Conservation (phyloP, 2,329 filamentous ascomycete genomes). For the Talaromyces pinophilus region DNA sequence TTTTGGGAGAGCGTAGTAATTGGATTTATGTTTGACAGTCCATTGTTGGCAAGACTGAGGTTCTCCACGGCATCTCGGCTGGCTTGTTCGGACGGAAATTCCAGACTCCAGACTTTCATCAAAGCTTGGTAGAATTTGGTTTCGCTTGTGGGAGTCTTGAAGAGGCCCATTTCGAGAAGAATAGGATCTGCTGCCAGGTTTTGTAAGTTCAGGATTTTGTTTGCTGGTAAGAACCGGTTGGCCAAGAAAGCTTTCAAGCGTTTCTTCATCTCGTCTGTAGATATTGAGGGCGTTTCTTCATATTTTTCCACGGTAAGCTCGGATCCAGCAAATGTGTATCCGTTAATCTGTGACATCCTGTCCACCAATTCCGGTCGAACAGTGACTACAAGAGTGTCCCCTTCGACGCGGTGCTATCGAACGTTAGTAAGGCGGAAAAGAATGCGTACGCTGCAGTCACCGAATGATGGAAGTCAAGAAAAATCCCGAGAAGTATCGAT, state of each 20-base stretch:
- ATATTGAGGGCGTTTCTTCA: slow-evolving; percentile 38
- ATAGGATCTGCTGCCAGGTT: slow-evolving; percentile 70
- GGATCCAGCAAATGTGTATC: slow-evolving; percentile 67
- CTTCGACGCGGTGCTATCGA: slow-evolving; percentile 68
- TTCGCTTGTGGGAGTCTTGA: slow-evolving; percentile 68
- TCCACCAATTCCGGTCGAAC: slow-evolving; percentile 65
- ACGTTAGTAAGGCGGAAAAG: slow-evolving; percentile 65
- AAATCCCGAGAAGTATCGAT: slow-evolving; percentile 36
- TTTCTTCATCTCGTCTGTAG: slow-evolving; percentile 62
- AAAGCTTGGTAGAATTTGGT: slow-evolving; percentile 90
- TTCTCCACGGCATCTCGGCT: slow-evolving; percentile 78
- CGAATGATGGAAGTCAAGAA: slow-evolving; percentile 39
- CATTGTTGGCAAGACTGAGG: slow-evolving; percentile 79
- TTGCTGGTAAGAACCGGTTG: slow-evolving; percentile 68
- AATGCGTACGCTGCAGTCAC: slow-evolving; percentile 46
- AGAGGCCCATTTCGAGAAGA: slow-evolving; percentile 73
- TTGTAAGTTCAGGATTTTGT: slow-evolving; percentile 83
- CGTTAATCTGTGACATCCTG: slow-evolving; percentile 67
- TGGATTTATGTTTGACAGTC: slow-evolving; percentile 68
- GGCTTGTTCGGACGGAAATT: slow-evolving; percentile 70
- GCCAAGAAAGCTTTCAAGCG: slow-evolving; percentile 71
- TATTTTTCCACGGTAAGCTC: slow-evolving; percentile 58
- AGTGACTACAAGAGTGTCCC: slow-evolving; percentile 68
- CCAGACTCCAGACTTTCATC: slow-evolving; percentile 79
- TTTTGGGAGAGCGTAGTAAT: slow-evolving; percentile 75